phyloP scores from a whole-genome alignment of 352 stramenopile species.

The Phytophthora agathidicida region DNA sequence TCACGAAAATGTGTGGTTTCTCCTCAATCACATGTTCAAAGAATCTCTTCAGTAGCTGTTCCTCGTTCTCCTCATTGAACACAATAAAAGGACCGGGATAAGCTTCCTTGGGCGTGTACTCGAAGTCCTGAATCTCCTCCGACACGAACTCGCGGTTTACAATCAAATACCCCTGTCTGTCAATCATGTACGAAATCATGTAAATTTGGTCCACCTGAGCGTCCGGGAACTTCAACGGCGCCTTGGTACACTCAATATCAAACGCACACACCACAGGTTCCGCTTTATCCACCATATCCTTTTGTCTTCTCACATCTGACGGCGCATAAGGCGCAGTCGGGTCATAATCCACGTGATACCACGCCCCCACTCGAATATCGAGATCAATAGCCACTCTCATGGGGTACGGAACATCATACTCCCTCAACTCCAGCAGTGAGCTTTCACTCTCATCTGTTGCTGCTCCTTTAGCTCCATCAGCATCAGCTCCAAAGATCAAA shows the following conservation, averaged over 20 bases:
- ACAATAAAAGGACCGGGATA: conserved; percentile 94
- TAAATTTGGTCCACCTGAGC: conserved; percentile 94
- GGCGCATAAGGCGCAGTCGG: conserved; percentile 59
- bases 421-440: conserved; percentile 91
- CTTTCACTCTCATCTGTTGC: conserved; percentile 71
- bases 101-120: conserved; percentile 97
- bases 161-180: conserved; percentile 96
- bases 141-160: conserved; percentile 97
- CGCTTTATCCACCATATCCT: conserved; percentile 93
- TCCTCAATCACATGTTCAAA: conserved; percentile 91
- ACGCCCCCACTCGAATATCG: conserved; percentile 95
- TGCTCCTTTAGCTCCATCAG: conserved; percentile 14
- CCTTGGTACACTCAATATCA: conserved; percentile 99
- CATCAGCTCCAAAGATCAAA: conserved; percentile 37
- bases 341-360: conserved; percentile 95
- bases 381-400: conserved; percentile 97
- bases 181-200: conserved; percentile 99
- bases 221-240: conserved; percentile 98
- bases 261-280: conserved; percentile 97
- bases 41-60: conserved; percentile 85
- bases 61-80: conserved; percentile 95
- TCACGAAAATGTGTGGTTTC: conserved; percentile 99
- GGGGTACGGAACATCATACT: conserved; percentile 99
- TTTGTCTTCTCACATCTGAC: conserved; percentile 54
- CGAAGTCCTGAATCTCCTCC: conserved; percentile 98